Evolutionary conservation across 2,329 filamentous ascomycete genomes (phyloP), one percentile per base, ranked within the genome.

Genomic region (Colletotrichum melonis): DNA sequence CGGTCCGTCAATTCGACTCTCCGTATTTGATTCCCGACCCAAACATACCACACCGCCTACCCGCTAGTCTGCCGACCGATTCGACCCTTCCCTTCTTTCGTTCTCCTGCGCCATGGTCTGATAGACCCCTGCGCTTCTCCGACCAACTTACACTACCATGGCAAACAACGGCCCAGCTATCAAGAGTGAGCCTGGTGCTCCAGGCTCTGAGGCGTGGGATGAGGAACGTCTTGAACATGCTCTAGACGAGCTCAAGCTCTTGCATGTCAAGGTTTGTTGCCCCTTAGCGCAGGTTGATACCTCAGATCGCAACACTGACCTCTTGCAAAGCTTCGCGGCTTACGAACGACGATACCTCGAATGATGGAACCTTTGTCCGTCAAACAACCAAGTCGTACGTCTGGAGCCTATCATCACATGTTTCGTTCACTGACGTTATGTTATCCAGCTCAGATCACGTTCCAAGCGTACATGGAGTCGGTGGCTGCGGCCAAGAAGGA

Each of bases 361-460:
- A 86, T 89, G 81, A 79, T 88, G 54, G 86, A 88, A 56, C 87
- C 89, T 22, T 78, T 92, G 75, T 84, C 86, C 6, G 81, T 83
- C 67, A 86, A 87, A 73, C 84, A 87, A 58, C 80, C 86, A 38
- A 84, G 87, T 49, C 86, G 90, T 92, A 87, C 75, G 86, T 81
- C 54, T 46, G 35, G 28, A 52, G 38, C 16, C 38, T 12, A 14
- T 24, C 16, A 2, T 14, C 22, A 7, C 55, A 28, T 67, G 19
- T 64, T 30, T 58, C 11, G 14, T 35, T 38, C 38, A 46, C 67
- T 57, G 57, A 49, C 42, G 16, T 78, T 79, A 66, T 82, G 74
- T 67, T 46, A 32, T 59, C 58, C 70, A 92, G 90, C 89, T 42
- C 86, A 90, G 68, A 81, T 78, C 2, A 72, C 89, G 63, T 88